Evolutionary conservation across 306 rosid species (phyloP).

Genomic region (Medicago arabica): DNA sequence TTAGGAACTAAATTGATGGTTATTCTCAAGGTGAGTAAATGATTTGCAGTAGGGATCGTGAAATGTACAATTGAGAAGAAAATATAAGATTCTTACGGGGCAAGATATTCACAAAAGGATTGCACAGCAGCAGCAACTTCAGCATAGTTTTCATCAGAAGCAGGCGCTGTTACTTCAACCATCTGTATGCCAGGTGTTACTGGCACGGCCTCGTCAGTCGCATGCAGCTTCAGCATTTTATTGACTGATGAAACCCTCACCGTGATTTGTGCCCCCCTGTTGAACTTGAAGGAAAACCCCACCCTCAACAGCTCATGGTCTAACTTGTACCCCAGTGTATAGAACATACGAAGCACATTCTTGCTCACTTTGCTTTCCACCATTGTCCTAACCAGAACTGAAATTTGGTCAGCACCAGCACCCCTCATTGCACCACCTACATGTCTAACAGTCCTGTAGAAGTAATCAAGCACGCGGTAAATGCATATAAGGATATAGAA

Average conservation of each 20-base stretch:
- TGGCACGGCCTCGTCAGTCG: slow-evolving; percentile 88
- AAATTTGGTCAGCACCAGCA: slow-evolving; percentile 94
- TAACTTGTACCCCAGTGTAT: slow-evolving; percentile 86
- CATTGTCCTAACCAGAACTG: slow-evolving; percentile 85
- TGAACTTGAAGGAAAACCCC: slow-evolving; percentile 79
- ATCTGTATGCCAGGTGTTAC: slow-evolving; percentile 91
- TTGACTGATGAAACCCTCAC: slow-evolving; percentile 84
- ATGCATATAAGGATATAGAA: slow-evolving; percentile 12
- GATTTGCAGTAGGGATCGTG: background rate
- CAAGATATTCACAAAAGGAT: slow-evolving; percentile 94
- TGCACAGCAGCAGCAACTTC: slow-evolving; percentile 79
- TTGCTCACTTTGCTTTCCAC: slow-evolving; percentile 92
- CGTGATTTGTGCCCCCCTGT: slow-evolving; percentile 72
- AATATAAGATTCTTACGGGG: slow-evolving; percentile 73
- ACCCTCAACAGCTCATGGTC: slow-evolving; percentile 89
- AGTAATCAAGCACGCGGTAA: slow-evolving; percentile 13
- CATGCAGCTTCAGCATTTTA: slow-evolving; percentile 90
- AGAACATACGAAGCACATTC: slow-evolving; percentile 82
- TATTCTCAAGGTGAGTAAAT: background rate
- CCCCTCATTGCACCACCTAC: slow-evolving; percentile 97
- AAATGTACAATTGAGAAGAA: slow-evolving; percentile 12
- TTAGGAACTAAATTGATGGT: background rate
- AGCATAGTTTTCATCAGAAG: slow-evolving; percentile 73
- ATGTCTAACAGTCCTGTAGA: slow-evolving; percentile 79
- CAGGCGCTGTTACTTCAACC: slow-evolving; percentile 97